Evolutionary conservation across 257 asterid genomes (phyloP), one percentile per base, ranked within the genome.

Genomic region (Primulina tabacum): DNA sequence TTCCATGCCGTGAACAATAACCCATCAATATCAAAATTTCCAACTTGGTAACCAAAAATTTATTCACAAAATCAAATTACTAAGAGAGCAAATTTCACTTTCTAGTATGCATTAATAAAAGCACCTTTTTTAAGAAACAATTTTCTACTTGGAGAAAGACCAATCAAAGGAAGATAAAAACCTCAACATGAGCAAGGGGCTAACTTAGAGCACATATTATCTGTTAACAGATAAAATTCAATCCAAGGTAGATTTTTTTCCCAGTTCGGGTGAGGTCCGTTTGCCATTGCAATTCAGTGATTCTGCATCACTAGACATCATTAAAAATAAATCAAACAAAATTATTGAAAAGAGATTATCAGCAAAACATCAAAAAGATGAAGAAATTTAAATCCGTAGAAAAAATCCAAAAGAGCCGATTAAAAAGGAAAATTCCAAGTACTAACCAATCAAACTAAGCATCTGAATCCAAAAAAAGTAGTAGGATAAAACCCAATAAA

Each of bases 401-500:
- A 29, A 43, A 28, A 71, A n/a, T n/a, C 50, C 61, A 63, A 60
- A 43, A 28, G 60, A 52, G 4, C 18, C 38, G 50, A 69, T 6
- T 21, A 7, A 8, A 32, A 56, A 63, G 34, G 11, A 47, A 63
- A 57, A 65, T 56, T 58, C 16, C 60, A 65, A 34, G 61, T 20
- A 21, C 17, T 34, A 61, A 43, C 11, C 63, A 60, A 17, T 66
- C 32, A 37, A 30, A 37, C 21, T 9, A 34, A 40, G 61, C 53
- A 10, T 40, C 66, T 6, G 34, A 37, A 52, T 34, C 30, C 65
- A 28, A 43, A 18, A 58, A 40, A 35, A 50, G 28, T 6, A 8
- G 47, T 14, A 2, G 29, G 56, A 53, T 69, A 29, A 62, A 69
- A 58, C 70, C 61, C 59, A 64, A 53, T 69, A 29, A 62, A 69